Percentiles rank a stretch among this genome's conserved stretches.
phyloP scores from a whole-genome alignment of 1,284 basidiomycete genomes.

The Ceratobasidium sp. region DNA sequence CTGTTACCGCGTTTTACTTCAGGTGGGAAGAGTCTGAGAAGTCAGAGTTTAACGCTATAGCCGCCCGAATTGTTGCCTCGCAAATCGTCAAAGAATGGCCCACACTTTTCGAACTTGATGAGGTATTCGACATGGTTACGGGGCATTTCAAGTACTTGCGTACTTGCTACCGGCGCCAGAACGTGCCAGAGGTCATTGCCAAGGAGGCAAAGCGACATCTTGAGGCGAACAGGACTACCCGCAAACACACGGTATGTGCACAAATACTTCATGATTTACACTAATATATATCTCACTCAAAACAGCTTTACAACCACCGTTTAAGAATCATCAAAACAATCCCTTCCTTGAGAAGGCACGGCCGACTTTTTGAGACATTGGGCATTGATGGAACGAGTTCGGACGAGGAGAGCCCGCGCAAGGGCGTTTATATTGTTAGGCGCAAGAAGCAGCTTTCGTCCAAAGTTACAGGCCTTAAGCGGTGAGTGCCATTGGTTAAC shows the following conservation, averaged over 20 bases:
- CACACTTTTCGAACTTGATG: background rate
- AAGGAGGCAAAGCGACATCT: background rate
- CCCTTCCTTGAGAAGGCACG: background rate
- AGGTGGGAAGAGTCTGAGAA: slow-evolving; percentile 17
- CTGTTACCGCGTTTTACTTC: background rate
- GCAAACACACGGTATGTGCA: background rate
- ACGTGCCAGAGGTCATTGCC: background rate
- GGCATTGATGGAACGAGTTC: background rate
- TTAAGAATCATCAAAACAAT: slow-evolving; percentile 2
- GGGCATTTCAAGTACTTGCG: background rate
- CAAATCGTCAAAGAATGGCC: background rate
- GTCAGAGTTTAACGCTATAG: background rate
- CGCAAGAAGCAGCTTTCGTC: background rate
- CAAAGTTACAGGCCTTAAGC: background rate
- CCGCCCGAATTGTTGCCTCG: background rate
- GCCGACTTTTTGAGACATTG: background rate
- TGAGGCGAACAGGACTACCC: background rate
- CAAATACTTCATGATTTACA: background rate
- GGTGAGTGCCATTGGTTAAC: background rate
- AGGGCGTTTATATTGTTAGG: background rate
- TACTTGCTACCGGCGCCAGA: background rate
- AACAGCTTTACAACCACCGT: background rate
- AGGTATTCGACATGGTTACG: background rate
- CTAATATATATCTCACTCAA: too few species aligned
- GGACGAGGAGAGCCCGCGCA: background rate